Conservation (phyloP, 371 early-diverging fungal species). For the Thermomucor indicae-seudaticae region DNA sequence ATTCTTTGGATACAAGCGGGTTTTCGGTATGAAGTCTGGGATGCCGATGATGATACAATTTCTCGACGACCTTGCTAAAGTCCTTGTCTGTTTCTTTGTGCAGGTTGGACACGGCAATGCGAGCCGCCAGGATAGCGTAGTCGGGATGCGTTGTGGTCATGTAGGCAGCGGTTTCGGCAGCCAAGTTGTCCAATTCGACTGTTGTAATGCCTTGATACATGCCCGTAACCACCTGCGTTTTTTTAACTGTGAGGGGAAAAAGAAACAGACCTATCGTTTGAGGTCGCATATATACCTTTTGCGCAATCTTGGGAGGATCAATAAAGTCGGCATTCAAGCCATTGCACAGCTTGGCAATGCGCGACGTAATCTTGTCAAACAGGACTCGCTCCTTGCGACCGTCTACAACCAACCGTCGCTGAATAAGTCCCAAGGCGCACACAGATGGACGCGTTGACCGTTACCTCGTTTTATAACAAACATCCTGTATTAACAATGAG, state of each 20-base stretch:
- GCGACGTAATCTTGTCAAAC: constrained; percentile 90
- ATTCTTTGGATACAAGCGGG: constrained; percentile 74
- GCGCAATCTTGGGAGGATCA: constrained; percentile 88
- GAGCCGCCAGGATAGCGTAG: constrained; percentile 89
- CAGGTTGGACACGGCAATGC: constrained; percentile 86
- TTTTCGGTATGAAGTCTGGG: constrained; percentile 74
- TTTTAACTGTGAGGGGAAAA: not conserved
- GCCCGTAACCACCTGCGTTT: constrained; percentile 62
- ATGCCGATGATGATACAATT: constrained; percentile 72
- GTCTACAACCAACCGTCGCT: constrained; percentile 37
- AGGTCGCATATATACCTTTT: constrained; percentile 65
- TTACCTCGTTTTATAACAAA: constrained; percentile 77
- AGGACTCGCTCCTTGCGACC: constrained; percentile 89
- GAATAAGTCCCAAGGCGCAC: not conserved
- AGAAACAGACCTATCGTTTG: not conserved
- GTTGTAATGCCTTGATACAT: constrained; percentile 92
- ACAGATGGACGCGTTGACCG: constrained; percentile 1
- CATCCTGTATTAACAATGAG: constrained; percentile 31
- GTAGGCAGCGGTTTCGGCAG: constrained; percentile 89
- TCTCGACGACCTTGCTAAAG: constrained; percentile 58
- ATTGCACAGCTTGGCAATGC: constrained; percentile 91
- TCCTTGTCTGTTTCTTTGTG: constrained; percentile 89
- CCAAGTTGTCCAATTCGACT: constrained; percentile 85
- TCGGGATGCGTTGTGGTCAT: constrained; percentile 92
- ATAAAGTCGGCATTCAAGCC: constrained; percentile 91